Conservation (phyloP, 1,284 basidiomycete genomes). For the Cystobasidiaceae sp. region DNA sequence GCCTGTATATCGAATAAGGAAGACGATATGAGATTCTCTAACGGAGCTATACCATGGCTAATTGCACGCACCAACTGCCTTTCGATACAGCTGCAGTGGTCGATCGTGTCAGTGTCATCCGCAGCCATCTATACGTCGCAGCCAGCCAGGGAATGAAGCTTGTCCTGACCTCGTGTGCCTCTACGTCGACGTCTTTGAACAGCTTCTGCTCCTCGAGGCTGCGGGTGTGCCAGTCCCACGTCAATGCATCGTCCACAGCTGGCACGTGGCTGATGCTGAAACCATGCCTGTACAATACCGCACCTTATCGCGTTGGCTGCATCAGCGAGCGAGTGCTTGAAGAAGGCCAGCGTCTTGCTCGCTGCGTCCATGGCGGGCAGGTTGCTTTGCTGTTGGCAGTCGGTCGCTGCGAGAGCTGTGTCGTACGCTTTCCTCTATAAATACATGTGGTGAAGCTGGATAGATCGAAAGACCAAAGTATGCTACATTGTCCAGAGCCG, state of each 20-base stretch:
- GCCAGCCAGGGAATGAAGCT: neutral
- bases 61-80: too few species aligned
- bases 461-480: neutral
- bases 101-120: neutral
- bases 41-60: too few species aligned
- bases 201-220: neutral
- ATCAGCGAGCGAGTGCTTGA: neutral
- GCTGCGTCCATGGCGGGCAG: slow-evolving; percentile 2
- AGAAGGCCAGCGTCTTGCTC: slow-evolving; percentile 10
- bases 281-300: too few species aligned
- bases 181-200: slow-evolving; percentile 3
- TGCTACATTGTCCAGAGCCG: neutral
- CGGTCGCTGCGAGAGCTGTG: too few species aligned
- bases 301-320: too few species aligned
- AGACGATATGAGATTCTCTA: too few species aligned
- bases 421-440: too few species aligned
- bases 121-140: neutral
- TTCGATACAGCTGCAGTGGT: too few species aligned
- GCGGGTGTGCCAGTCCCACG: neutral
- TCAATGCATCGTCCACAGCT: neutral
- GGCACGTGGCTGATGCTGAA: too few species aligned
- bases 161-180: slow-evolving; percentile 11
- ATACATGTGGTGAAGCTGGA: neutral
- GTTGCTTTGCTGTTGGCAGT: neutral
- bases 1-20: too few species aligned